Conservation (phyloP, 306 rosid species). For the Alnus rubra region DNA sequence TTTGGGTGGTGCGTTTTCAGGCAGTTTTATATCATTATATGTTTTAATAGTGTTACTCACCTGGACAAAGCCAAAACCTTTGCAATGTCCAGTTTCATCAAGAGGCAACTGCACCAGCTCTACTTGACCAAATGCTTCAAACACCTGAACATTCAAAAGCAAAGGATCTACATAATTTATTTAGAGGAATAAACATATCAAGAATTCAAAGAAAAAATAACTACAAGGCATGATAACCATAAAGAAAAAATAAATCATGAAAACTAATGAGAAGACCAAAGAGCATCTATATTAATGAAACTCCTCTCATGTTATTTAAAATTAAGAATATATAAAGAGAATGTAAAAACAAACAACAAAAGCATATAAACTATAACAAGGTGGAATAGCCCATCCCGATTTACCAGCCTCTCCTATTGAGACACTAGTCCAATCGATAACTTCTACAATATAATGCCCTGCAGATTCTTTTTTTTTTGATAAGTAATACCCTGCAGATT, state of each 20-base stretch:
- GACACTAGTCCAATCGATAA: slow-evolving; percentile 21
- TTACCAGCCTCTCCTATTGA: slow-evolving; percentile 13
- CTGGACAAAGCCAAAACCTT: slow-evolving; percentile 99
- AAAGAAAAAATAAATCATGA: neutral
- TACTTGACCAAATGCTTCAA: slow-evolving; percentile 95
- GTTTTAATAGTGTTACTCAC: slow-evolving; percentile 36
- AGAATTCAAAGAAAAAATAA: neutral
- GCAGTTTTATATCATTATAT: slow-evolving; percentile 12
- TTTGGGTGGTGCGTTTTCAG: neutral
- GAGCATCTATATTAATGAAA: neutral
- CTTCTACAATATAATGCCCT: slow-evolving; percentile 19
- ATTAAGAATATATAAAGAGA: neutral
- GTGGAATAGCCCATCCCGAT: slow-evolving; percentile 1
- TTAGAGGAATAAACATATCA: neutral
- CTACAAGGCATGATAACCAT: neutral
- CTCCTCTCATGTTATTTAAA: neutral
- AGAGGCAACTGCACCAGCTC: slow-evolving; percentile 93
- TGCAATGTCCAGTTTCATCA: slow-evolving; percentile 86
- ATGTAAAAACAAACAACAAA: neutral
- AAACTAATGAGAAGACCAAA: neutral
- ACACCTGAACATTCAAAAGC: slow-evolving; percentile 56
- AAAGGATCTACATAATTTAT: slow-evolving; percentile 22
- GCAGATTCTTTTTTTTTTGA: neutral
- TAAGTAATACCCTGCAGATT: slow-evolving; percentile 13
- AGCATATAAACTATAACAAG: slow-evolving; percentile 10